phyloP scores from a whole-genome alignment of 257 asterid genomes.

The Scutellaria barbata region DNA sequence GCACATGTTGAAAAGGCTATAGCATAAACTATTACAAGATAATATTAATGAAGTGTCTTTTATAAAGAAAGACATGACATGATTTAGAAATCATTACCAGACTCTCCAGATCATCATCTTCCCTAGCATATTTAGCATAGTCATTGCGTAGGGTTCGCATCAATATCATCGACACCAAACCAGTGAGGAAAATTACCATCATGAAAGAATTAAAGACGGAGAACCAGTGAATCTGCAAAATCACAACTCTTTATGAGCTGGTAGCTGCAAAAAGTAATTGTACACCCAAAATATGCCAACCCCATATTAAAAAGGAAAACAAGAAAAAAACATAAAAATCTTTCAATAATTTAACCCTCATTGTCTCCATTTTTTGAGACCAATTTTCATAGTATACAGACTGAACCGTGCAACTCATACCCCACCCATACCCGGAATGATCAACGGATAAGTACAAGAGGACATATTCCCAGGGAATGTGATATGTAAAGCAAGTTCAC shows the following conservation, averaged over 20 bases:
- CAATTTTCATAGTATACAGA: slow-evolving; percentile 2
- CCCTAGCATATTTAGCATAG: slow-evolving; percentile 76
- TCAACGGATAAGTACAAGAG: slow-evolving; percentile 6
- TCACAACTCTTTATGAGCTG: slow-evolving; percentile 27
- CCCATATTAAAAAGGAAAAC: neutral
- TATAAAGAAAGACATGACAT: slow-evolving; percentile 4
- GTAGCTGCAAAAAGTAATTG: slow-evolving; percentile 13
- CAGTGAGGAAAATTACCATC: slow-evolving; percentile 87
- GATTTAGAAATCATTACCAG: slow-evolving; percentile 51
- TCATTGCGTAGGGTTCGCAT: slow-evolving; percentile 86
- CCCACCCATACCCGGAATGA: slow-evolving; percentile 11
- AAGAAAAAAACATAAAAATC: neutral
- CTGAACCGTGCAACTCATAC: neutral
- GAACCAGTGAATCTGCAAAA: slow-evolving; percentile 84
- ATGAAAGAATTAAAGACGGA: slow-evolving; percentile 81
- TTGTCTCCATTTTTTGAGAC: slow-evolving; percentile 3
- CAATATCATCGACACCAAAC: slow-evolving; percentile 77
- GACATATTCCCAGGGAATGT: neutral
- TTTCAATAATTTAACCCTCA: neutral
- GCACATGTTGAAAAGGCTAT: neutral
- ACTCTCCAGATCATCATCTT: slow-evolving; percentile 74
- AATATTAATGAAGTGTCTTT: slow-evolving; percentile 1
- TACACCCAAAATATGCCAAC: neutral
- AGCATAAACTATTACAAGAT: neutral
- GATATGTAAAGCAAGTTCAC: slow-evolving; percentile 37